A percentile compares a stretch with the other conserved stretches of the same genome.
phyloP scores from a whole-genome alignment of 192 early-diverging fungal genomes.

The Obelidium mucronatum region DNA sequence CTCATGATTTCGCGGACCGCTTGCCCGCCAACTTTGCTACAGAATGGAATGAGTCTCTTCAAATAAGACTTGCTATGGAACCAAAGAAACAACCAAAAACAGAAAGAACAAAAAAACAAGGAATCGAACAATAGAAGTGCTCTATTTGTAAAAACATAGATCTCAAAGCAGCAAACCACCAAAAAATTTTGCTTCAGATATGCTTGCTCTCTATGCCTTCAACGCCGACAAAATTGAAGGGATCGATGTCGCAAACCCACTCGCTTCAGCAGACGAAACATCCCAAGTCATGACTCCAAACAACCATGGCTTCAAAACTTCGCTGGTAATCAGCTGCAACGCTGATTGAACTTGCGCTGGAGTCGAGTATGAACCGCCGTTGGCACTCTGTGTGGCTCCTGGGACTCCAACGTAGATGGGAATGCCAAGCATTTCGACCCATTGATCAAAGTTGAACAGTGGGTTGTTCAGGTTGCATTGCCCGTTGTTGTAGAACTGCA shows the following conservation, averaged over 20 bases:
- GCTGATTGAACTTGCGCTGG: constrained; percentile 54
- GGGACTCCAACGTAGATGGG: constrained; percentile 71
- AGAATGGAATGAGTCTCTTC: too few relatives aligned
- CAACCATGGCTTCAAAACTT: constrained; percentile 51
- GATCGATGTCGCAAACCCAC: not conserved
- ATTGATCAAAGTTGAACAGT: constrained; percentile 74
- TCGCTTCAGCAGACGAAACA: constrained; percentile 17
- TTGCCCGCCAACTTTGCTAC: too few relatives aligned
- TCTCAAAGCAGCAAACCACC: too few relatives aligned
- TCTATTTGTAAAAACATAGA: too few relatives aligned
- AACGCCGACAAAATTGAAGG: not conserved
- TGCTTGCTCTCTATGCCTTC: too few relatives aligned
- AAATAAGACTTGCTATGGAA: too few relatives aligned
- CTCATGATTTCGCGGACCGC: too few relatives aligned
- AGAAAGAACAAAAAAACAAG: too few relatives aligned
- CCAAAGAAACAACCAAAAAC: too few relatives aligned
- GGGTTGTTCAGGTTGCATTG: constrained; percentile 65
- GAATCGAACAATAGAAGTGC: too few relatives aligned
- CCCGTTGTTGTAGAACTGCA: constrained; percentile 83
- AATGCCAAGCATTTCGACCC: constrained; percentile 57
- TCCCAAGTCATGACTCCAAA: constrained; percentile 83
- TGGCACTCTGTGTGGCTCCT: constrained; percentile 56
- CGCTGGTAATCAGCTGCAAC: constrained; percentile 55
- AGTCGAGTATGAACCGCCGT: constrained; percentile 61
- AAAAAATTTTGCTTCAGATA: too few relatives aligned